phyloP scores from a whole-genome alignment of 179 eudicot species.

The Drosera spatulata region DNA sequence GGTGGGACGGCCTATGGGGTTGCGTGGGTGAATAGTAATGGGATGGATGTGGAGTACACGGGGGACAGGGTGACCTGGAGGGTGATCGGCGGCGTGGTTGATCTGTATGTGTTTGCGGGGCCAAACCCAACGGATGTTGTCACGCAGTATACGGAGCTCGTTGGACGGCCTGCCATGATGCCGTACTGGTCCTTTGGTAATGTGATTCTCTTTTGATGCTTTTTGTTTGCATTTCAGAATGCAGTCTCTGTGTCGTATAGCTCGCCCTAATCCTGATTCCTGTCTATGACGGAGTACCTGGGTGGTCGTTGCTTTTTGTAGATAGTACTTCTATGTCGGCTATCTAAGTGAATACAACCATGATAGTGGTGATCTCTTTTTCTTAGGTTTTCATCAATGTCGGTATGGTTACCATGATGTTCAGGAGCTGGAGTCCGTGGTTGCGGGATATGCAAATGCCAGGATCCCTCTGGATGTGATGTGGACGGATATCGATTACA shows the following conservation, averaged over 20 bases:
- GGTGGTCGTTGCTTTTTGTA: too few species aligned
- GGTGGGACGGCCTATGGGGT: constrained; percentile 40
- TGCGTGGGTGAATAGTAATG: constrained; percentile 48
- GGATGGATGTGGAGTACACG: constrained; percentile 58
- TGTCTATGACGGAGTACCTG: too few species aligned
- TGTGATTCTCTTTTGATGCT: constrained; percentile 1
- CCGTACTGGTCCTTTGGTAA: constrained; percentile 74
- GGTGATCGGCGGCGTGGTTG: constrained; percentile 61
- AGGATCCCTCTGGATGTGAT: constrained; percentile 55
- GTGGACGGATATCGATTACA: constrained; percentile 69
- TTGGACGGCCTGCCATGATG: constrained; percentile 63
- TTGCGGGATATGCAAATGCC: constrained; percentile 32
- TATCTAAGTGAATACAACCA: too few species aligned
- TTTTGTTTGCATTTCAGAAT: too few species aligned
- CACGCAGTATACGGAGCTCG: constrained; percentile 53
- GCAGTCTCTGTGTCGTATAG: too few species aligned
- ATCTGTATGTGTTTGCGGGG: constrained; percentile 49
- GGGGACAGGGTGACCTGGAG: constrained; percentile 51
- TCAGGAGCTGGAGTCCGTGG: constrained; percentile 32
- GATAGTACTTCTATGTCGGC: too few species aligned
- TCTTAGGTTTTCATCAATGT: constrained; percentile 76
- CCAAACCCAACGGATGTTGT: constrained; percentile 34
- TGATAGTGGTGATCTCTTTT: too few species aligned
- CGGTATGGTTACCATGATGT: constrained; percentile 47
- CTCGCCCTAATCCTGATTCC: too few species aligned